Evolutionary conservation across 2,329 filamentous ascomycete species (phyloP), one percentile per base, ranked within the genome.

Genomic region (Verticillium nonalfalfae): DNA sequence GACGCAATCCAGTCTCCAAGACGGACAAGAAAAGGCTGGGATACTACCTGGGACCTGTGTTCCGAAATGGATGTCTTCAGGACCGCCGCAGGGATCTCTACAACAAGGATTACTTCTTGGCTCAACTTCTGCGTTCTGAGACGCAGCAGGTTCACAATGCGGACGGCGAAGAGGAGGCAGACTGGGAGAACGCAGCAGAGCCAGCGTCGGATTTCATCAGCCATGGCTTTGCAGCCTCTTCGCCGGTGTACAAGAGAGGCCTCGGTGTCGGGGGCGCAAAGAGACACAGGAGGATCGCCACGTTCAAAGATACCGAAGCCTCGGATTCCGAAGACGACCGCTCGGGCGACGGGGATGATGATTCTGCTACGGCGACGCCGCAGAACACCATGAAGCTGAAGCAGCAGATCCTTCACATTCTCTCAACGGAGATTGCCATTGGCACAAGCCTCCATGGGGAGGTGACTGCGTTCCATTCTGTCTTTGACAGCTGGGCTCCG

Each of bases 391-490:
- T 80, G 63, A 71, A 73, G 6, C 73, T 77, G 7, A 83, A 83
- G 64, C 79, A 84, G 63, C 71, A 70, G 1, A 66, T 84, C n/a
- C 68, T 84, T 1, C 81, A 80, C 45, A 66, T 82, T 3, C 59
- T 82, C 5, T 76, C 79, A 0, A 77, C 80, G 0, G 81, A 84
- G 61, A 73, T 81, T 6, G 70, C 75, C 4, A 68, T 84, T 61
- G 78, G 78, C 59, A 79, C 72, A 2, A 75, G 73, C 45, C 65
- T 82, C 0, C 72, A 81, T 52, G 78, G 77, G 1, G 76, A 81
- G 60, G 70, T 79, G 56, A 78, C 78, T 0, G 76, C 78, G 0
- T 71, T 82, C 35, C 78, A 80, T 40, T 78, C 79, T 0, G 72
- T 76, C n/a, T 81, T 83, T 61, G 71, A 77, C 4, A 74, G 72